phyloP scores from a whole-genome alignment of 768 basidiomycete genomes.

The Galerina marginata region DNA sequence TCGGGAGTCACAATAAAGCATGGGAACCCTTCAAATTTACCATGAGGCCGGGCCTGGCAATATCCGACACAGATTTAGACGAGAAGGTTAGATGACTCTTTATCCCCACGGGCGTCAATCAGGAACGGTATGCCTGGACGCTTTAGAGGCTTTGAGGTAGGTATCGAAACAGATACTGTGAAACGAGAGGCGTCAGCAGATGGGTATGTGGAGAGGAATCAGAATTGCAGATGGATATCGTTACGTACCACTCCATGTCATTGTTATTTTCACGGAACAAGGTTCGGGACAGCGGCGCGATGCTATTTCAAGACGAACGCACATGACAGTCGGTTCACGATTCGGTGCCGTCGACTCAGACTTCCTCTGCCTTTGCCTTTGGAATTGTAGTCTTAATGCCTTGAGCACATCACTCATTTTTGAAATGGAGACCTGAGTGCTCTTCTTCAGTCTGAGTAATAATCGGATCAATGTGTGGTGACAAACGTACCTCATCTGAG shows the following conservation, averaged over 20 bases:
- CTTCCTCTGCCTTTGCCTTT: too few species aligned
- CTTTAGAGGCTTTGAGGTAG: too few species aligned
- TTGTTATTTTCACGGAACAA: background rate
- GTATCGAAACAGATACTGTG: too few species aligned
- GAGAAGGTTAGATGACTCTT: background rate
- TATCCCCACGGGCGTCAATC: conserved; percentile 12
- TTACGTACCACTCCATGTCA: background rate
- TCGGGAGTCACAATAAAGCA: conserved; percentile 12
- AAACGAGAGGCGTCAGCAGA: too few species aligned
- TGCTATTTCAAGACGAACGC: background rate
- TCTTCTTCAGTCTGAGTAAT: too few species aligned
- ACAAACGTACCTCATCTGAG: too few species aligned
- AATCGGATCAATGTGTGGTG: too few species aligned
- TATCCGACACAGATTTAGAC: conserved; percentile 6
- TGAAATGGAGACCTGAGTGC: too few species aligned
- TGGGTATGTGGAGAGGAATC: too few species aligned
- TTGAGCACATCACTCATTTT: too few species aligned
- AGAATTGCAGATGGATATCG: background rate
- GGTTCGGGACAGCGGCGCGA: background rate
- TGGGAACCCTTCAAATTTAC: conserved; percentile 13
- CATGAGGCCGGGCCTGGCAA: conserved; percentile 11
- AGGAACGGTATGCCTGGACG: background rate
- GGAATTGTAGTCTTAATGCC: too few species aligned
- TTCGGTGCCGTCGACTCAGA: background rate
- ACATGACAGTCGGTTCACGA: background rate